Evolutionary conservation across 192 early-diverging fungal genomes (phyloP), one percentile per base, ranked within the genome.

Genomic region (Backusella circina): DNA sequence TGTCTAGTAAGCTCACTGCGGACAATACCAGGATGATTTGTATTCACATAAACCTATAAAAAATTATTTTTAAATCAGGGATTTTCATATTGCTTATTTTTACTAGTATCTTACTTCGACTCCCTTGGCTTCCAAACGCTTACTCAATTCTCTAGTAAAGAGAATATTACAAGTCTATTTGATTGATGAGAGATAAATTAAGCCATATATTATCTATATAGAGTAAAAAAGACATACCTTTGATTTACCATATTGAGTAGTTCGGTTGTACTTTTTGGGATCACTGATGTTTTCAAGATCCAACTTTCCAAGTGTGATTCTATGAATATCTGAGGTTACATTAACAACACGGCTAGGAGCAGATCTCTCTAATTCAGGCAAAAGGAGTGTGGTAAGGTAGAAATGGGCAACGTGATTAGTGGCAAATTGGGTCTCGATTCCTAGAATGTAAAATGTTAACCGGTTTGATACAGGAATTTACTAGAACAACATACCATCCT

Each of bases 381-480:
- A 61, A 9, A 83, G 64, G 21, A 70, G 37, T 2, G 54, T 75
- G 5, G 78, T 79, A 23, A 83, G 73, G 30, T 74, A 74, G 13
- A 74, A 80, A 54, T 84, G 84, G 31, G 84, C 90, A 4, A 91
- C 69, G 74, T 91, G 88, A 70, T 87, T 89, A 28, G 78, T 76
- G 4, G 80, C 87, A 36, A 91, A 83, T 75, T 90, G 89, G n/a
- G 79, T 77, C 74, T 90, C 88, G 39, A 84, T 74, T n/a, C 88
- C 88, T 77, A 28, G 3, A 37, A 51, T n/a, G n/a, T n/a, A n/a
- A n/a, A n/a, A n/a, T n/a, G n/a, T n/a, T n/a, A n/a, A n/a, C n/a
- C n/a, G n/a, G n/a, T n/a, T n/a, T n/a, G n/a, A n/a, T n/a, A n/a
- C n/a, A n/a, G n/a, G n/a, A n/a, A n/a, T n/a, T n/a, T n/a, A n/a